A percentile compares a stretch with the other conserved stretches of the same genome.
These are phyloP conservation scores for Leccinum pachyderme DNA, from an alignment of 1,284 basidiomycete genomes.

Conservation along the genomic window DNA sequence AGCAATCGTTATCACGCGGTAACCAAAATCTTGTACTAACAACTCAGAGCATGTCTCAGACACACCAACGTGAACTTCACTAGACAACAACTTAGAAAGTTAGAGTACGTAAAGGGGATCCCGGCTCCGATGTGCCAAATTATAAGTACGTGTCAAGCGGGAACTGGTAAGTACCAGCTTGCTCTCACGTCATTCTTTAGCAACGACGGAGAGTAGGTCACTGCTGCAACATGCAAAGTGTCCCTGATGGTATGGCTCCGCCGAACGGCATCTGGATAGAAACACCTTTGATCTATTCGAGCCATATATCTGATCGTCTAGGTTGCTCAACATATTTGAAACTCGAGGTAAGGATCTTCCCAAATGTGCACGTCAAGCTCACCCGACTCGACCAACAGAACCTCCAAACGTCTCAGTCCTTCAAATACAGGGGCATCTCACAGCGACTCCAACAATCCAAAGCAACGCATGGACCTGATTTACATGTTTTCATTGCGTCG, in stretches of 20 bases:
- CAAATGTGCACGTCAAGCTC: background rate
- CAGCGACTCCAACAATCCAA: constrained; percentile 54
- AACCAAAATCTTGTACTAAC: too few relatives aligned
- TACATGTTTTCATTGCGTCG: constrained; percentile 68
- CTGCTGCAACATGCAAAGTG: constrained; percentile 7
- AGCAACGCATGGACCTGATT: constrained; percentile 45
- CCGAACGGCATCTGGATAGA: constrained; percentile 46
- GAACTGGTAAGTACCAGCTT: background rate
- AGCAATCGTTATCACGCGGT: too few relatives aligned
- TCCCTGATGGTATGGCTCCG: background rate
- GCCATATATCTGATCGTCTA: constrained; percentile 50
- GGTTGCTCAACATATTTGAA: constrained; percentile 61
- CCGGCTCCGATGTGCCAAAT: too few relatives aligned
- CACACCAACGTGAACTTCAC: too few relatives aligned
- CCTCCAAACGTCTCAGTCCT: constrained; percentile 69
- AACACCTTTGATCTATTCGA: constrained; percentile 62
- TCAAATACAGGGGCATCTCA: constrained; percentile 73
- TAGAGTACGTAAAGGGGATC: too few relatives aligned
- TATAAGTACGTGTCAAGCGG: background rate
- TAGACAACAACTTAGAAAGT: too few relatives aligned
- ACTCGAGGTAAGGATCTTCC: constrained; percentile 52
- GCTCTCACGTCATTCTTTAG: background rate
- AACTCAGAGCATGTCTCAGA: too few relatives aligned
- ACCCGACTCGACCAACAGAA: constrained; percentile 41
- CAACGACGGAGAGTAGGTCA: background rate